phyloP scores from a whole-genome alignment of 257 asterid species.

The Coffea eugenioides region DNA sequence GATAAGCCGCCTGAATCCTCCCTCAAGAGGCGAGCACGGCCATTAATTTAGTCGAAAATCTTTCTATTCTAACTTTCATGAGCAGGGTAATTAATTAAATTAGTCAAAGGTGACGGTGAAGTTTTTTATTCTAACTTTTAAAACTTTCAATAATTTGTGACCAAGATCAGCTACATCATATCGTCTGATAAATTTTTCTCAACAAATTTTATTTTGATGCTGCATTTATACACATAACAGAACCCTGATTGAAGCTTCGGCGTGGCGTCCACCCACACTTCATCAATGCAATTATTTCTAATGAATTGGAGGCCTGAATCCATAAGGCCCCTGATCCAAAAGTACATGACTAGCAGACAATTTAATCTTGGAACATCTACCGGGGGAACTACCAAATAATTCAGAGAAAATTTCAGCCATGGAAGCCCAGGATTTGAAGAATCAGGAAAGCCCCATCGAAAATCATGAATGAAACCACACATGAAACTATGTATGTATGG shows the following conservation, averaged over 20 bases:
- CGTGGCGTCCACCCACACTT: background rate
- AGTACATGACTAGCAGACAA: slow-evolving; percentile 26
- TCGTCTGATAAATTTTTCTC: accelerated
- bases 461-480: slow-evolving; percentile 22
- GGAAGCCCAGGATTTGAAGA: slow-evolving; percentile 18
- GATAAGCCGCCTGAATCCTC: background rate
- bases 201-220: background rate
- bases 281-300: background rate
- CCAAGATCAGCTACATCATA: background rate
- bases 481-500: slow-evolving; percentile 24
- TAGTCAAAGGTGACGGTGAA: too few species aligned
- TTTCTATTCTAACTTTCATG: too few species aligned
- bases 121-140: too few species aligned
- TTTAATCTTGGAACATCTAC: slow-evolving; percentile 13
- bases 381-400: slow-evolving; percentile 5
- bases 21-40: too few species aligned
- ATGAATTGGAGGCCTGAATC: background rate
- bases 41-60: too few species aligned
- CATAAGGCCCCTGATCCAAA: slow-evolving; percentile 10
- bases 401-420: slow-evolving; percentile 21
- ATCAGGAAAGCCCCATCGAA: slow-evolving; percentile 21
- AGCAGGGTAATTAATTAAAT: too few species aligned
- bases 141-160: background rate
- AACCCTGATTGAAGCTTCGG: background rate
- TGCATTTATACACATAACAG: background rate